Percentiles rank a stretch among this genome's conserved stretches.
Conservation (phyloP, 2,329 filamentous ascomycete species). For the Calycina marina region DNA sequence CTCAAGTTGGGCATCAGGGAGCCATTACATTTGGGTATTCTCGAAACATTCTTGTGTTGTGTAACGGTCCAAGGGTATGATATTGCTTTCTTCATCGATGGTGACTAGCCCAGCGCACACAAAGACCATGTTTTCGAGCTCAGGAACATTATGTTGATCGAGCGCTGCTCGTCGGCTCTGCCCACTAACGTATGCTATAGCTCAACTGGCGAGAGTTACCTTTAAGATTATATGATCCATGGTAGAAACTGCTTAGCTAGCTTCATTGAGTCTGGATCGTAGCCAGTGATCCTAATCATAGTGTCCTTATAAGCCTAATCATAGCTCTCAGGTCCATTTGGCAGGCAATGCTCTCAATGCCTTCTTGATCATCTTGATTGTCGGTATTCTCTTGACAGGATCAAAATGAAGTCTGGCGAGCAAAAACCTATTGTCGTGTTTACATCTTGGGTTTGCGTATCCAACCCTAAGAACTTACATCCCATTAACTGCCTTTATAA, state of each 20-base stretch:
- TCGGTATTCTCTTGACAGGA: too few species aligned
- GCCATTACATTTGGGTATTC: slow-evolving; percentile 1
- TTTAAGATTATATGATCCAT: slow-evolving; percentile 16
- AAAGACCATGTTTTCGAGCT: slow-evolving; percentile 1
- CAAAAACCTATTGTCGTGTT: too few species aligned
- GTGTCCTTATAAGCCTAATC: slow-evolving; percentile 28
- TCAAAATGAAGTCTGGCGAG: too few species aligned
- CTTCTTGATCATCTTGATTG: too few species aligned
- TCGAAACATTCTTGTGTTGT: slow-evolving; percentile 19
- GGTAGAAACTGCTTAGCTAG: slow-evolving; percentile 19
- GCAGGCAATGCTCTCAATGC: too few species aligned
- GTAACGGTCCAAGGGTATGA: slow-evolving; percentile 16
- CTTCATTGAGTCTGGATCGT: slow-evolving; percentile 11
- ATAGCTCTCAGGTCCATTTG: too few species aligned
- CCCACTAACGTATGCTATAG: slow-evolving; percentile 29
- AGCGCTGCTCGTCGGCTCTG: slow-evolving; percentile 16
- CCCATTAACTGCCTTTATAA: slow-evolving; percentile 16
- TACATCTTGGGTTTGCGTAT: too few species aligned
- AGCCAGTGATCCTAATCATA: slow-evolving; percentile 28
- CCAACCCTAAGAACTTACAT: slow-evolving; percentile 20
- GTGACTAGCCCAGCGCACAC: slow-evolving; percentile 17
- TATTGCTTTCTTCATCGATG: slow-evolving; percentile 14
- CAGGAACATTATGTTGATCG: slow-evolving; percentile 24
- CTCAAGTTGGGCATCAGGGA: slow-evolving; percentile 8
- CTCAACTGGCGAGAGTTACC: slow-evolving; percentile 22